Evolutionary conservation across 805 yeast genomes (phyloP).

Genomic region (Candida khao-thaluensis): DNA sequence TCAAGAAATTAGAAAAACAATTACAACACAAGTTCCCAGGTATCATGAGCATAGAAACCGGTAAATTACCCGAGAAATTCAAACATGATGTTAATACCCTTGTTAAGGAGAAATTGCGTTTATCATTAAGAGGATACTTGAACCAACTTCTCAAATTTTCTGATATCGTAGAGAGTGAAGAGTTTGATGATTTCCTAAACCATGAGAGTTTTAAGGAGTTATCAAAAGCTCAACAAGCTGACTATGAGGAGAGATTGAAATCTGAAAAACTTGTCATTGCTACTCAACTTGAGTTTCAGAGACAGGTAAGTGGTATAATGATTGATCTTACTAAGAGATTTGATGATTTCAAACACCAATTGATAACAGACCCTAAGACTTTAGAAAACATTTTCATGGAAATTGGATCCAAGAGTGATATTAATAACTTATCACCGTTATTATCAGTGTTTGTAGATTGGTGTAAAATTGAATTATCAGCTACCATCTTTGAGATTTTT

Average conservation of each 20-base stretch:
- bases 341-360: slow-evolving; percentile 54
- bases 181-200: slow-evolving; percentile 54
- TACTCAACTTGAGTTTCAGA: slow-evolving; percentile 71
- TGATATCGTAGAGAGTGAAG: slow-evolving; percentile 53
- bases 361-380: slow-evolving; percentile 53
- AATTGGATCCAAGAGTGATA: slow-evolving; percentile 51
- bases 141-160: slow-evolving; percentile 50
- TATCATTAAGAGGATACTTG: slow-evolving; percentile 75
- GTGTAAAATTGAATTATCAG: slow-evolving; percentile 79
- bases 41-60: slow-evolving; percentile 45
- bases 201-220: slow-evolving; percentile 37
- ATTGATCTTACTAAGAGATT: slow-evolving; percentile 54
- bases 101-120: slow-evolving; percentile 72
- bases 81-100: slow-evolving; percentile 37
- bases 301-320: slow-evolving; percentile 60
- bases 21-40: slow-evolving; percentile 67
- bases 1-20: slow-evolving; percentile 53
- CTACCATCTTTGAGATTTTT: slow-evolving; percentile 77
- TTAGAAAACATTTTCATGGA: slow-evolving; percentile 63
- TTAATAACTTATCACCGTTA: slow-evolving; percentile 63
- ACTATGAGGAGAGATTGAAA: slow-evolving; percentile 55
- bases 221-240: slow-evolving; percentile 46
- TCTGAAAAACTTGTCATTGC: slow-evolving; percentile 58
- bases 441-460: slow-evolving; percentile 73
- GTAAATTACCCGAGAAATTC: slow-evolving; percentile 53